Evolutionary conservation across 768 basidiomycete genomes (phyloP).

Genomic region (Panaeolus papilionaceus): DNA sequence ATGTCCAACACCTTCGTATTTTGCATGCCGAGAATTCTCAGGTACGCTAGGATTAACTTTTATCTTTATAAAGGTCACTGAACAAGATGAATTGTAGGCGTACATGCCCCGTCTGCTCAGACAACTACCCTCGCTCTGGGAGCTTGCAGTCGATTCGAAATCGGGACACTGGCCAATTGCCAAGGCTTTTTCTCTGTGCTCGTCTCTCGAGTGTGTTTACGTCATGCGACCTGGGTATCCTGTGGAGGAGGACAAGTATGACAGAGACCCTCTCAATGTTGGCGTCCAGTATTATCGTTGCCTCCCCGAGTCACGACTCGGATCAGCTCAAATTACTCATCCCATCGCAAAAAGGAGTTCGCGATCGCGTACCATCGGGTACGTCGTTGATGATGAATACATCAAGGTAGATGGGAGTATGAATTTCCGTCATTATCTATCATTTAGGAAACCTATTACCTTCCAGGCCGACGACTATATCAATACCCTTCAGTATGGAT

Average conservation of each 20-base stretch:
- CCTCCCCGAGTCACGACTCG: neutral
- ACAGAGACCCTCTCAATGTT: slow-evolving; percentile 1
- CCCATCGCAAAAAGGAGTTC: neutral
- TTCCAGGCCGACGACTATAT: slow-evolving; percentile 8
- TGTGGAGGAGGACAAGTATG: slow-evolving; percentile 5
- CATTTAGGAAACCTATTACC: neutral
- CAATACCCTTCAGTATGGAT: slow-evolving; percentile 4
- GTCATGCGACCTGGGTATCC: slow-evolving; percentile 1
- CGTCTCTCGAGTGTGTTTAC: neutral
- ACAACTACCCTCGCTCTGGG: neutral
- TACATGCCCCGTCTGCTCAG: neutral
- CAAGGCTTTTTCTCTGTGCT: neutral
- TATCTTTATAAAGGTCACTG: neutral
- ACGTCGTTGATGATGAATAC: slow-evolving; percentile 2
- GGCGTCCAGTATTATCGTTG: slow-evolving; percentile 8
- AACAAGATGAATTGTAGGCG: neutral
- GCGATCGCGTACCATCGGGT: neutral
- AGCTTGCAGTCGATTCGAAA: neutral
- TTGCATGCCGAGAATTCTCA: neutral
- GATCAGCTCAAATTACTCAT: neutral
- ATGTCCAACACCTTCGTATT: slow-evolving; percentile 7
- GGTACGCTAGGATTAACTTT: neutral
- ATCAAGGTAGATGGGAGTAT: slow-evolving; percentile 4
- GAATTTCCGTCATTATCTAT: slow-evolving; percentile 4
- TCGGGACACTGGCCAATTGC: slow-evolving; percentile 1